phyloP scores from a whole-genome alignment of 345 rosid species.

The Nephelium lappaceum region DNA sequence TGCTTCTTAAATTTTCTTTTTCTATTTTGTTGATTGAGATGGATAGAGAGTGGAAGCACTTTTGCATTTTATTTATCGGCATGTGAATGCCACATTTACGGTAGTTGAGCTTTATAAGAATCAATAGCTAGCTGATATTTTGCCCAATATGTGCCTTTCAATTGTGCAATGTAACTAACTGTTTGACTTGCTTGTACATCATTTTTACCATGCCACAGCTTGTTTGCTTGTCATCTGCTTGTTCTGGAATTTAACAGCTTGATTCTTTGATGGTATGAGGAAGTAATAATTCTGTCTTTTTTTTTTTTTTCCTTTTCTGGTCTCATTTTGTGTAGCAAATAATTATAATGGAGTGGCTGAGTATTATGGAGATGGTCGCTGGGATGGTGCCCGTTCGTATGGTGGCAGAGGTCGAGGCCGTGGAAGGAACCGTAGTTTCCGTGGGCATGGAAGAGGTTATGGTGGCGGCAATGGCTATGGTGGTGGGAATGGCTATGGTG shows the following conservation, averaged over 20 bases:
- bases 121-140: background rate
- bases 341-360: constrained; percentile 29
- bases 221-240: background rate
- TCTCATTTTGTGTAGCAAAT: constrained; percentile 14
- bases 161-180: background rate
- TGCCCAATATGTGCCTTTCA: background rate
- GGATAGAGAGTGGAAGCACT: background rate
- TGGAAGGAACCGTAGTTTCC: constrained; percentile 19
- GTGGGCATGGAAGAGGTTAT: constrained; percentile 31
- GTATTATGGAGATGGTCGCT: constrained; percentile 27
- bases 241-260: background rate
- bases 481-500: constrained; percentile 27
- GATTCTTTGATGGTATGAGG: background rate
- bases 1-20: background rate
- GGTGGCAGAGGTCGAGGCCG: constrained; percentile 29
- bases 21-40: background rate
- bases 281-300: background rate
- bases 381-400: constrained; percentile 21
- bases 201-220: background rate
- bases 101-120: background rate
- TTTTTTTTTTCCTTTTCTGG: background rate
- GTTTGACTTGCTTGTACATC: background rate
- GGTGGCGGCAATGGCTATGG: constrained; percentile 28
- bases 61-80: background rate
- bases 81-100: background rate